Percentiles rank a stretch among this genome's conserved stretches.
phyloP scores from a whole-genome alignment of 257 asterid species.

The Solanum bulbocastanum region DNA sequence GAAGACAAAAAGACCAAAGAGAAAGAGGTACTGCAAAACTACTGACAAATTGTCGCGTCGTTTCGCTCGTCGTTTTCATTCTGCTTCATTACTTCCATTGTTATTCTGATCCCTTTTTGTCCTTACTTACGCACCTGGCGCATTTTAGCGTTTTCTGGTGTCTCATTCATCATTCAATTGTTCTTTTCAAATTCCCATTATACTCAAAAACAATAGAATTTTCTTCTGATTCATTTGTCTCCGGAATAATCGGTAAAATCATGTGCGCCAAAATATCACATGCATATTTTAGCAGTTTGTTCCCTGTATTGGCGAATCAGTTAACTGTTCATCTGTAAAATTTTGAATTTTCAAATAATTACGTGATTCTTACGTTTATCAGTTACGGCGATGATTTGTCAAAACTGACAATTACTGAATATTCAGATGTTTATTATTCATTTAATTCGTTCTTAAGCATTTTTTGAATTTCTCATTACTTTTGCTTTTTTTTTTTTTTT shows the following conservation, averaged over 20 bases:
- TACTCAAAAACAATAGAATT: background rate
- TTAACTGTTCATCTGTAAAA: background rate
- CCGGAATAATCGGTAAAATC: background rate
- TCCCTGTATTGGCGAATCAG: background rate
- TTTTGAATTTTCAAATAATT: background rate
- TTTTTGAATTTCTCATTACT: background rate
- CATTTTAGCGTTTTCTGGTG: slow-evolving; percentile 1
- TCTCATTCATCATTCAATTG: background rate
- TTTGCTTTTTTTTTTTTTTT: background rate
- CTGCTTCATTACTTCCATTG: background rate
- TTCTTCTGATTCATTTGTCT: background rate
- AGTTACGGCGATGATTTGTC: background rate
- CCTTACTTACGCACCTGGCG: background rate
- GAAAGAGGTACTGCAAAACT: slow-evolving; percentile 21
- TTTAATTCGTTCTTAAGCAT: background rate
- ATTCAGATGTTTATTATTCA: background rate
- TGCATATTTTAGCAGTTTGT: slow-evolving; percentile 5
- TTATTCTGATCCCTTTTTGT: background rate
- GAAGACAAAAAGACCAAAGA: slow-evolving; percentile 31
- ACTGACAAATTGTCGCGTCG: background rate
- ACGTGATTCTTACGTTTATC: background rate
- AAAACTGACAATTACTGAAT: background rate
- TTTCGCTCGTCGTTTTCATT: background rate
- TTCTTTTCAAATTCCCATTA: background rate
- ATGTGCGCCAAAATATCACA: background rate